These are phyloP conservation scores for Cladophialophora yegresii DNA, from an alignment of 2,329 filamentous ascomycete species.

Conservation along the genomic window DNA sequence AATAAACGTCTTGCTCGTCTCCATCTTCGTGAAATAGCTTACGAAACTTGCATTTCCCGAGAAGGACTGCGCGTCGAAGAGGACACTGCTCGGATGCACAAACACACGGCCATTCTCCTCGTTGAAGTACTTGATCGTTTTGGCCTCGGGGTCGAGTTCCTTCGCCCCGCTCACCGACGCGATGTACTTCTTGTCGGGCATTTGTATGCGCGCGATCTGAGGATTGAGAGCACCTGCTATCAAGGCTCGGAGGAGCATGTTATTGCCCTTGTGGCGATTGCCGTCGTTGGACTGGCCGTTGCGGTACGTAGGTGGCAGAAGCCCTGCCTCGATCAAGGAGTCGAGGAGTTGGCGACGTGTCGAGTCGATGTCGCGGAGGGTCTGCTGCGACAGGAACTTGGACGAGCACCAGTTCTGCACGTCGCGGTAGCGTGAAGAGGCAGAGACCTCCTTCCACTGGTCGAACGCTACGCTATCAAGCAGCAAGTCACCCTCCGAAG, in stretches of 20 bases:
- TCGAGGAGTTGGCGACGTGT: conserved; percentile 84
- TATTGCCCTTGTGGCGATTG: conserved; percentile 33
- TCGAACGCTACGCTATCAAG: conserved; percentile 84
- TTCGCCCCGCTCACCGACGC: conserved; percentile 84
- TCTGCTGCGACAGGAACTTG: conserved; percentile 81
- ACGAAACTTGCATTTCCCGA: conserved; percentile 74
- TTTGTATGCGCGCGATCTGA: conserved; percentile 86
- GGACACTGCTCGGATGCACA: conserved; percentile 82
- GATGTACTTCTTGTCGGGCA: conserved; percentile 94
- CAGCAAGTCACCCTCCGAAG: conserved; percentile 80
- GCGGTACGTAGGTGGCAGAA: conserved; percentile 62
- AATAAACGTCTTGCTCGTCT: conserved; percentile 88
- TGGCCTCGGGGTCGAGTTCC: conserved; percentile 87
- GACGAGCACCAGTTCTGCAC: conserved; percentile 77
- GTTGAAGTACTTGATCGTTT: conserved; percentile 89
- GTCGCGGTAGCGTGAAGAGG: conserved; percentile 59
- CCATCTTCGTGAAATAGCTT: conserved; percentile 88
- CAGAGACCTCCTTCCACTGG: conserved; percentile 72
- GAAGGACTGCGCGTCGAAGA: conserved; percentile 88
- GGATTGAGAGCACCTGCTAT: conserved; percentile 76
- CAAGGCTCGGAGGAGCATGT: conserved; percentile 65
- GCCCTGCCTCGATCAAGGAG: conserved; percentile 81
- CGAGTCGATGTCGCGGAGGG: conserved; percentile 82
- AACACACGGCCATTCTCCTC: conserved; percentile 85
- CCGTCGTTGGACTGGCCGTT: conserved; percentile 52